These are phyloP conservation scores for Malassezia sympodialis DNA, from an alignment of 1,284 basidiomycete species.

Conservation along the genomic window DNA sequence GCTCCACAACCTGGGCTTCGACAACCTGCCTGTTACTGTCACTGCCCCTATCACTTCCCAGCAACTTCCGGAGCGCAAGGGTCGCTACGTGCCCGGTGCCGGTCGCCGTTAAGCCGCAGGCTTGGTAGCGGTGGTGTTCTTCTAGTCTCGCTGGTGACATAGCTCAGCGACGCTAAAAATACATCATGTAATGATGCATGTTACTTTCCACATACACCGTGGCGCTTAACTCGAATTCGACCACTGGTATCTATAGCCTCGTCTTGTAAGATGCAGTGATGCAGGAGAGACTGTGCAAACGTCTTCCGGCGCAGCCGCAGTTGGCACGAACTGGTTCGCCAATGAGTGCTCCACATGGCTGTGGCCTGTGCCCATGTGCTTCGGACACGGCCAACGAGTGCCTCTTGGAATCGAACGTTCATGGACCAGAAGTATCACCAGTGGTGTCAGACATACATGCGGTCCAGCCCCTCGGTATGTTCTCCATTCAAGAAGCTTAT, in stretches of 20 bases:
- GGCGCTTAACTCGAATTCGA: background rate
- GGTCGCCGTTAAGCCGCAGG: conserved; percentile 35
- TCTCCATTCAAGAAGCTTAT: background rate
- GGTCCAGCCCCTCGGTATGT: conserved; percentile 6
- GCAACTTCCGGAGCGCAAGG: conserved; percentile 44
- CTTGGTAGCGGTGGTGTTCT: background rate
- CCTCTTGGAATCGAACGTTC: too few relatives aligned
- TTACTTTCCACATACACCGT: background rate
- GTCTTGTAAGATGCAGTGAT: conserved; percentile 1
- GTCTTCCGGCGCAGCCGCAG: background rate
- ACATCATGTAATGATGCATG: conserved; percentile 20
- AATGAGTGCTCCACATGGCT: background rate
- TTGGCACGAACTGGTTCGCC: too few relatives aligned
- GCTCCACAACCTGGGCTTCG: conserved; percentile 44
- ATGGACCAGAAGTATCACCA: conserved; percentile 13
- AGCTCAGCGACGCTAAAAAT: conserved; percentile 12
- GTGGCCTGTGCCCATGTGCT: background rate
- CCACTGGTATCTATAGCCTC: background rate
- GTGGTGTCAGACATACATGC: conserved; percentile 18
- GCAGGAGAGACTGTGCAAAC: background rate
- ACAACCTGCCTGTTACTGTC: conserved; percentile 45
- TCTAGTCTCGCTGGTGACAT: conserved; percentile 2
- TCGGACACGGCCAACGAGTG: too few relatives aligned
- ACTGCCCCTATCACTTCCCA: conserved; percentile 40
- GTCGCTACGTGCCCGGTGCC: conserved; percentile 45